A percentile compares a stretch with the other conserved stretches of the same genome.
Evolutionary conservation across 148 eudicot genomes (phyloP).

Genomic region (Diospyros kaki): DNA sequence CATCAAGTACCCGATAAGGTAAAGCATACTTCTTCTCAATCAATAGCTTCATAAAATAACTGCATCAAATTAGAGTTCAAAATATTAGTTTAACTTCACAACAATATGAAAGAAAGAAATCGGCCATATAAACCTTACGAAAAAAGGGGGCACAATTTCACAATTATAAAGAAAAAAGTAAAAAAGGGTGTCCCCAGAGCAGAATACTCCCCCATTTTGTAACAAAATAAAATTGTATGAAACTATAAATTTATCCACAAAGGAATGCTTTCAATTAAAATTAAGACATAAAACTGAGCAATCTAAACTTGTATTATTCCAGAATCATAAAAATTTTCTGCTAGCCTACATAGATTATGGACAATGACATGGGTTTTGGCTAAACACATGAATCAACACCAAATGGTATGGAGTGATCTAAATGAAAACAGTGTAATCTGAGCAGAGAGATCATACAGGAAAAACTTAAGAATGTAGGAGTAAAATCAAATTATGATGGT

Average conservation of each 20-base stretch:
- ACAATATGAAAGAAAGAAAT: neutral
- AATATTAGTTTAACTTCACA: neutral
- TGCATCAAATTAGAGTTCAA: constrained; percentile 32
- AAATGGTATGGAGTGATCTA: too few relatives aligned
- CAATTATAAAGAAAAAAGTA: neutral
- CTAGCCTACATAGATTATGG: neutral
- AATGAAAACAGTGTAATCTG: too few relatives aligned
- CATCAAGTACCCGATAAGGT: constrained; percentile 91
- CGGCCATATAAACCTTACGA: neutral
- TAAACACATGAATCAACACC: too few relatives aligned
- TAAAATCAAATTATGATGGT: too few relatives aligned
- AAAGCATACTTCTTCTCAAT: constrained; percentile 90
- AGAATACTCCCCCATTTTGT: too few relatives aligned
- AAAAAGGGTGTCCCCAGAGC: neutral
- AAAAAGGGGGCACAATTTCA: neutral
- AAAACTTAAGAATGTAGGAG: too few relatives aligned
- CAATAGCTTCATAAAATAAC: constrained; percentile 80
- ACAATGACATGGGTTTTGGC: too few relatives aligned
- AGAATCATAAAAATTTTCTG: neutral
- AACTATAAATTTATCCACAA: neutral
- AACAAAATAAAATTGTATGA: neutral
- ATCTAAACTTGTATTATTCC: neutral
- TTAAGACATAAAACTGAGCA: too few relatives aligned
- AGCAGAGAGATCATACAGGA: too few relatives aligned
- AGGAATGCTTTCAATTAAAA: too few relatives aligned